A percentile compares a stretch with the other conserved stretches of the same genome.
Evolutionary conservation across 2,329 filamentous ascomycete genomes (phyloP).

Genomic region (Moelleriella libera): DNA sequence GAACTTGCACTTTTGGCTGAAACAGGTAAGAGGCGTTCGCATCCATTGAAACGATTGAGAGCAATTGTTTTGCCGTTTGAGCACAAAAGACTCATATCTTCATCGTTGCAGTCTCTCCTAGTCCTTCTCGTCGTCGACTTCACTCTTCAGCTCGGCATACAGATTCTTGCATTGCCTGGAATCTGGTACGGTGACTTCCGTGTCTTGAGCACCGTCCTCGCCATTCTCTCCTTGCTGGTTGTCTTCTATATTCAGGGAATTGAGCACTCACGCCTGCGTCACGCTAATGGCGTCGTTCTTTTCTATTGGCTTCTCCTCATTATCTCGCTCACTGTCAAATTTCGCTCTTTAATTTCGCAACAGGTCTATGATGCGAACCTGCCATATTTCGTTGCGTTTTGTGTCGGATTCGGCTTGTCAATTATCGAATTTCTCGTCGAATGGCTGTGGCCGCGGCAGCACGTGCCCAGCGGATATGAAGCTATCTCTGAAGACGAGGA

Average conservation of each 20-base stretch:
- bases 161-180: constrained; percentile 53
- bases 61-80: neutral
- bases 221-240: constrained; percentile 56
- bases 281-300: constrained; percentile 76
- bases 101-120: constrained; percentile 33
- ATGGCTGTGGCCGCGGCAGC: constrained; percentile 73
- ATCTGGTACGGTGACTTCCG: constrained; percentile 73
- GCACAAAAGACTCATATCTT: neutral
- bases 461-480: constrained; percentile 38
- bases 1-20: constrained; percentile 73
- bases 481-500: constrained; percentile 45
- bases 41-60: neutral
- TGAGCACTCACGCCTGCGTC: constrained; percentile 70
- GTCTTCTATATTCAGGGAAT: constrained; percentile 73
- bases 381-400: constrained; percentile 67
- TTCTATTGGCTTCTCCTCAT: constrained; percentile 88
- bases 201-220: constrained; percentile 66
- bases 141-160: constrained; percentile 58
- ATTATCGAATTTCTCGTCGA: constrained; percentile 62
- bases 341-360: constrained; percentile 73
- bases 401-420: constrained; percentile 56
- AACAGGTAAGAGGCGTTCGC: neutral
- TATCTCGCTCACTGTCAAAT: constrained; percentile 65
- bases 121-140: constrained; percentile 54
- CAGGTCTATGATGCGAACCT: constrained; percentile 51